These are phyloP conservation scores for Liquidambar formosana DNA, from an alignment of 164 flowering plant genomes.

Conservation along the genomic window DNA sequence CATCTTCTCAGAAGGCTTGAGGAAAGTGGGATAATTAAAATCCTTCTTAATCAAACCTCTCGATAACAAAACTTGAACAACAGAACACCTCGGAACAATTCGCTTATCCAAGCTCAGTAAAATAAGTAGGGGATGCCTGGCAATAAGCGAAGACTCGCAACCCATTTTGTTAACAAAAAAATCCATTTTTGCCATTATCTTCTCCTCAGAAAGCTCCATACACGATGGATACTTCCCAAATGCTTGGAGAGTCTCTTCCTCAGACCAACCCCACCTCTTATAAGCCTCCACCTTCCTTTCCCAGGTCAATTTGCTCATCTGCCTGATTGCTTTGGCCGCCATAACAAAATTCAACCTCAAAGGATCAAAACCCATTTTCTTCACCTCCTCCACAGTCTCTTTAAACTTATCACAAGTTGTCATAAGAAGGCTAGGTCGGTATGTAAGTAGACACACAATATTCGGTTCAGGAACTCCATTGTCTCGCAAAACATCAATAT, in stretches of 20 bases:
- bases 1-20: neutral
- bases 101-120: slow-evolving; percentile 8
- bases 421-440: neutral
- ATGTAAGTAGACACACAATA: neutral
- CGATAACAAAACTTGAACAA: neutral
- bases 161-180: slow-evolving; percentile 11
- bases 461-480: no score
- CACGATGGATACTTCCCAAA: slow-evolving; percentile 2
- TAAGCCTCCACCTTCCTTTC: neutral
- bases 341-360: neutral
- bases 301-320: slow-evolving; percentile 2
- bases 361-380: no score
- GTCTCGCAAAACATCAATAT: no score
- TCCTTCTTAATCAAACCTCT: slow-evolving; percentile 4
- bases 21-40: neutral
- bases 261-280: no score
- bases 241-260: no score
- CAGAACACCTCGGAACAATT: slow-evolving; percentile 8
- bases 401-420: neutral
- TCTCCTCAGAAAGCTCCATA: slow-evolving; percentile 3
- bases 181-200: no score
- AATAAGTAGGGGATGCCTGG: neutral
- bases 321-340: neutral
- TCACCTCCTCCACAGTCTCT: neutral
- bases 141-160: neutral